phyloP scores from a whole-genome alignment of 768 basidiomycete species.

The Phlebiopsis flavidoalba region DNA sequence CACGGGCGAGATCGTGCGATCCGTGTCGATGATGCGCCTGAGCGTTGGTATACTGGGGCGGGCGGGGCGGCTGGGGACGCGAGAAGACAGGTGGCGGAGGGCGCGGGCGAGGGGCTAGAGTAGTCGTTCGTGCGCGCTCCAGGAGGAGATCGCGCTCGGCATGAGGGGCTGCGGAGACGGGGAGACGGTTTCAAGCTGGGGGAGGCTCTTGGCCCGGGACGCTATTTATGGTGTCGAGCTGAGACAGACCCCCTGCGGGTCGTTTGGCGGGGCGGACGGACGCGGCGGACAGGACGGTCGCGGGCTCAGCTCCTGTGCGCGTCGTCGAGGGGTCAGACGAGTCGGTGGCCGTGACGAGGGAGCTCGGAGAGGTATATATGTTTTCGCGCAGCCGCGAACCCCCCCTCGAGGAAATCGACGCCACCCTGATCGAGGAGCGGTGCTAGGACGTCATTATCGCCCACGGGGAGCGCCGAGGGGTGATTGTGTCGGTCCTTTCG shows the following conservation, averaged over 20 bases:
- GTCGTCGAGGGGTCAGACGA: not conserved
- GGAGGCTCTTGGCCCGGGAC: slow-evolving; percentile 43
- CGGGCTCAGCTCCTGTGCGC: slow-evolving; percentile 1
- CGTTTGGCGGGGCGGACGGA: slow-evolving; percentile 24
- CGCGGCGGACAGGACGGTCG: not conserved
- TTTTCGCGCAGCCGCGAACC: slow-evolving; percentile 56
- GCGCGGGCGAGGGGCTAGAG: slow-evolving; percentile 57
- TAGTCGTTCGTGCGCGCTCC: slow-evolving; percentile 35
- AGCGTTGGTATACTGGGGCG: slow-evolving; percentile 63
- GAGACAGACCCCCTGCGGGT: slow-evolving; percentile 48
- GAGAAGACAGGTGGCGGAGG: slow-evolving; percentile 55
- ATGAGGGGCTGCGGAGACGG: slow-evolving; percentile 53
- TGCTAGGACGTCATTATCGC: slow-evolving; percentile 57
- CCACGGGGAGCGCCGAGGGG: slow-evolving; percentile 62
- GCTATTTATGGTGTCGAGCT: slow-evolving; percentile 60
- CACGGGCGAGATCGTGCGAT: slow-evolving; percentile 43
- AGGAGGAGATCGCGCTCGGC: slow-evolving; percentile 39
- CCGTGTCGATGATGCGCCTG: slow-evolving; percentile 57
- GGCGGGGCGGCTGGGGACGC: slow-evolving; percentile 44
- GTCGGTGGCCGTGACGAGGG: slow-evolving; percentile 38
- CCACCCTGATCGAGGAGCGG: slow-evolving; percentile 51
- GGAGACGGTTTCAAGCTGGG: slow-evolving; percentile 51
- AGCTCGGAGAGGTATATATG: slow-evolving; percentile 51
- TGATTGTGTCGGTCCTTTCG: slow-evolving; percentile 50
- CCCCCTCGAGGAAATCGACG: slow-evolving; percentile 69